Evolutionary conservation across 768 basidiomycete species (phyloP).

Genomic region (Termitomyces sp.): DNA sequence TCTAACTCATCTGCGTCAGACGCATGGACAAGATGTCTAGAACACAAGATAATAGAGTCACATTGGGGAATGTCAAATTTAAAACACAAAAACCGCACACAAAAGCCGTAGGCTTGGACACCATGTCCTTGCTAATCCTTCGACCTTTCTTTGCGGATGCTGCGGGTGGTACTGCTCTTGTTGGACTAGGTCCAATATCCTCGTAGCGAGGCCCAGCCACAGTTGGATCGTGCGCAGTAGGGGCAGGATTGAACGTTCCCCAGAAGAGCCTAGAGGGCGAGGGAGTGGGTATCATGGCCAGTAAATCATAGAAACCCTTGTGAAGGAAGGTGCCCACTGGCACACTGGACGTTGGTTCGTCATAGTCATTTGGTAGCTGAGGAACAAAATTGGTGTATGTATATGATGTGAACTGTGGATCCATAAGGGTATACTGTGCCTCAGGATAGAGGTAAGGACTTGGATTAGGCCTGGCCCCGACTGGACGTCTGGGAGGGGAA

Average conservation of each 20-base stretch:
- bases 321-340: slow-evolving; percentile 74
- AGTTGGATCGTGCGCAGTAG: slow-evolving; percentile 34
- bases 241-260: slow-evolving; percentile 34
- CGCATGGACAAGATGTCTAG: slow-evolving; percentile 85
- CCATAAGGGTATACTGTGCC: slow-evolving; percentile 25
- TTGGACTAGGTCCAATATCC: slow-evolving; percentile 36
- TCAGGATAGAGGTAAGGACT: slow-evolving; percentile 24
- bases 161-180: slow-evolving; percentile 27
- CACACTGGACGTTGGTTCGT: slow-evolving; percentile 46
- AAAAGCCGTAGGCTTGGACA: slow-evolving; percentile 79
- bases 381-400: slow-evolving; percentile 38
- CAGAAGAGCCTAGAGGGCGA: slow-evolving; percentile 65
- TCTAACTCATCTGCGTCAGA: slow-evolving; percentile 88
- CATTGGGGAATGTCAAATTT: slow-evolving; percentile 21
- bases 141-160: slow-evolving; percentile 49
- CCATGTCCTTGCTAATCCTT: slow-evolving; percentile 85
- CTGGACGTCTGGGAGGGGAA: slow-evolving; percentile 22
- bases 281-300: slow-evolving; percentile 73
- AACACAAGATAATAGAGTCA: slow-evolving; percentile 10
- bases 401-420: slow-evolving; percentile 38
- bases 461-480: slow-evolving; percentile 26
- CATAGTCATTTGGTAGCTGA: slow-evolving; percentile 34
- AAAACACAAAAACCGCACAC: slow-evolving; percentile 52
- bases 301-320: slow-evolving; percentile 88
- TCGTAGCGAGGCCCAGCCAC: slow-evolving; percentile 72